phyloP scores from a whole-genome alignment of 371 early-diverging fungal species.

The Massospora cicadina region DNA sequence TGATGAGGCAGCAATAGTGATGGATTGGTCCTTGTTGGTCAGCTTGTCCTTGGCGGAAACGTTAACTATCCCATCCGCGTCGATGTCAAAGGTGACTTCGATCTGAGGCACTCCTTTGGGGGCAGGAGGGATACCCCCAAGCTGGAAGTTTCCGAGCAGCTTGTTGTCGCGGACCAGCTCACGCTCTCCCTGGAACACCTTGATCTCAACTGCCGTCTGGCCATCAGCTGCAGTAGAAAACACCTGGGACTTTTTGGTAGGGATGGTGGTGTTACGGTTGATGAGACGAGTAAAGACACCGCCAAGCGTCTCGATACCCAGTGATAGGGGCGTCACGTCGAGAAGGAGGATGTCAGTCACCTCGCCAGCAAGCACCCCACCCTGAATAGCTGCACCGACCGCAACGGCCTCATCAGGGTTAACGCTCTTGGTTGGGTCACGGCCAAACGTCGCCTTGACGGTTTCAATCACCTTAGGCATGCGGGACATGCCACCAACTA shows the following conservation, averaged over 20 bases:
- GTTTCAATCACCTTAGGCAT: slow-evolving; percentile 94
- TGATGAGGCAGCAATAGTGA: slow-evolving; percentile 95
- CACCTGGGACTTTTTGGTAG: slow-evolving; percentile 91
- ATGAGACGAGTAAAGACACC: slow-evolving; percentile 94
- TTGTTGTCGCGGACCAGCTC: slow-evolving; percentile 90
- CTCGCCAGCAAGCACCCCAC: slow-evolving; percentile 42
- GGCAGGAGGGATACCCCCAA: slow-evolving; percentile 87
- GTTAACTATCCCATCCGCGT: slow-evolving; percentile 94
- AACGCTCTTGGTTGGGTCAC: slow-evolving; percentile 84
- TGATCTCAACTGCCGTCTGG: slow-evolving; percentile 94
- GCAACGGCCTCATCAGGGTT: slow-evolving; percentile 99
- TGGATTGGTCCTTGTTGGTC: slow-evolving; percentile 85
- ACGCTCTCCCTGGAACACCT: slow-evolving; percentile 98
- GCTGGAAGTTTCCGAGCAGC: slow-evolving; percentile 89
- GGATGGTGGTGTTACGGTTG: slow-evolving; percentile 92
- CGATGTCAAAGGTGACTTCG: slow-evolving; percentile 94
- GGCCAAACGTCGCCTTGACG: slow-evolving; percentile 84
- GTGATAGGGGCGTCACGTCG: slow-evolving; percentile 79
- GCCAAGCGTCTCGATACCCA: slow-evolving; percentile 94
- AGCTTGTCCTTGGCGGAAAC: slow-evolving; percentile 90
- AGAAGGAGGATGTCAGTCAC: slow-evolving; percentile 28
- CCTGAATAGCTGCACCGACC: slow-evolving; percentile 95
- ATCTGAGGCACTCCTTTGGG: slow-evolving; percentile 96
- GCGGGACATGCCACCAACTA: slow-evolving; percentile 99
- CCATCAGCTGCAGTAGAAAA: slow-evolving; percentile 97